phyloP scores from a whole-genome alignment of 2,329 filamentous ascomycete species.

The Arthroderma sp. region DNA sequence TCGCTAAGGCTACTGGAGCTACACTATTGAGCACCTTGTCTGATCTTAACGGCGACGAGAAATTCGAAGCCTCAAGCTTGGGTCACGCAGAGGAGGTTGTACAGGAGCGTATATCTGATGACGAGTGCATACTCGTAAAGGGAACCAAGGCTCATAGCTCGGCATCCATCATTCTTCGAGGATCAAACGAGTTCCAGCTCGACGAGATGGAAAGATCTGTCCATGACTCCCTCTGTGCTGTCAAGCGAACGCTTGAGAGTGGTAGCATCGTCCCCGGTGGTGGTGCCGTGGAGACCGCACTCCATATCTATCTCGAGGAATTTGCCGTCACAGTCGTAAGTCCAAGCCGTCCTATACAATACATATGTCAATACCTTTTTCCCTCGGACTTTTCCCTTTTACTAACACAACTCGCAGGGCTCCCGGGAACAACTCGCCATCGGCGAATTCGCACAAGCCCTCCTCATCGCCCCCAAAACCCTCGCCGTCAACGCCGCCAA shows the following conservation, averaged over 20 bases:
- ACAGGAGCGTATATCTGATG: constrained; percentile 97
- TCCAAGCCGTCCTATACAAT: constrained; percentile 10
- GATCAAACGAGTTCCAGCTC: constrained; percentile 87
- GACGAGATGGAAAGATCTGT: constrained; percentile 99
- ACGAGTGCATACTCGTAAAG: constrained; percentile 94
- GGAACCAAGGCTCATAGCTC: constrained; percentile 90
- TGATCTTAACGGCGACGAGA: constrained; percentile 93
- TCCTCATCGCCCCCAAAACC: constrained; percentile 91
- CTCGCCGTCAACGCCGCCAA: constrained; percentile 94
- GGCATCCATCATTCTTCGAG: constrained; percentile 89
- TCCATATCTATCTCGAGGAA: constrained; percentile 98
- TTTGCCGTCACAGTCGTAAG: constrained; percentile 86
- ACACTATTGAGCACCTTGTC: constrained; percentile 87
- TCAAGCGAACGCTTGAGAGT: constrained; percentile 93
- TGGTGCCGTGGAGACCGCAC: constrained; percentile 92
- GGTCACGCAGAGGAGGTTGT: constrained; percentile 88
- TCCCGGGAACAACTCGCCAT: constrained; percentile 96
- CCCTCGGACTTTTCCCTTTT: too few species aligned
- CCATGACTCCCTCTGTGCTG: constrained; percentile 89
- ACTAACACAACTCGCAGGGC: constrained; percentile 34
- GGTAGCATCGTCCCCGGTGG: constrained; percentile 94
- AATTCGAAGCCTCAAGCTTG: constrained; percentile 79
- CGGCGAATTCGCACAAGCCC: constrained; percentile 88
- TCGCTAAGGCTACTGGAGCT: constrained; percentile 89
- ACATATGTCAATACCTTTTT: neutral